A percentile compares a stretch with the other conserved stretches of the same genome.
These are phyloP conservation scores for Lenwebbia sp. DNA, from an alignment of 345 rosid species.

Conservation along the genomic window DNA sequence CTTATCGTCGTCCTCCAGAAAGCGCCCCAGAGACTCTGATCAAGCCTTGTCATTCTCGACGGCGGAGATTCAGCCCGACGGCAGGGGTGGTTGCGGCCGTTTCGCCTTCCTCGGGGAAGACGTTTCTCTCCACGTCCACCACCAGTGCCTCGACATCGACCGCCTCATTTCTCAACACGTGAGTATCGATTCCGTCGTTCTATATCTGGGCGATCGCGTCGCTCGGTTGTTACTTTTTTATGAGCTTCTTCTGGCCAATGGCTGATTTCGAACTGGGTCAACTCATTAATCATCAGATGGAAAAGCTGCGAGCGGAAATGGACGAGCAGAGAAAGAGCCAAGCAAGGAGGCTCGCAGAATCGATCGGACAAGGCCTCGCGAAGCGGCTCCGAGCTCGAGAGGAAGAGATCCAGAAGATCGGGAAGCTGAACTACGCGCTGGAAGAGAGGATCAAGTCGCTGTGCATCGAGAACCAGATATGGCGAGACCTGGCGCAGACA, in stretches of 20 bases:
- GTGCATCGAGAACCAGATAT: conserved; percentile 6
- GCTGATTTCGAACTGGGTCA: not conserved
- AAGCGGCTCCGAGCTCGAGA: conserved; percentile 1
- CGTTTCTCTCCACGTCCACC: not conserved
- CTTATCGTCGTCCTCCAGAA: not conserved
- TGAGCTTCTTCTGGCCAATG: not conserved
- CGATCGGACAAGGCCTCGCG: not conserved
- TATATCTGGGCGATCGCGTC: not conserved
- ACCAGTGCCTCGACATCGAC: not conserved
- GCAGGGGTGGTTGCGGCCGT: not conserved
- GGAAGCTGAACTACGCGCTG: not conserved
- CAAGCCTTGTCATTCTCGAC: not conserved
- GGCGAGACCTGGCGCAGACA: conserved; percentile 2
- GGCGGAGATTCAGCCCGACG: not conserved
- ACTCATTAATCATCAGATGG: not conserved
- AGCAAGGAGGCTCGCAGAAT: not conserved
- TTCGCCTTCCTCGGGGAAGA: conserved; percentile 2
- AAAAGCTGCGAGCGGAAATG: conserved; percentile 1
- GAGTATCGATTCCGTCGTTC: not conserved
- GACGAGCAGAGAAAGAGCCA: not conserved
- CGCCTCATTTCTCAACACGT: not conserved
- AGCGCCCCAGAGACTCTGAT: not conserved
- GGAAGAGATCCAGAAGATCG: conserved; percentile 1
- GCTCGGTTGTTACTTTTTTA: not conserved
- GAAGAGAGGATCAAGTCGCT: not conserved